Evolutionary conservation across 2,329 filamentous ascomycete species (phyloP).

Genomic region (Verruconis gallopava): DNA sequence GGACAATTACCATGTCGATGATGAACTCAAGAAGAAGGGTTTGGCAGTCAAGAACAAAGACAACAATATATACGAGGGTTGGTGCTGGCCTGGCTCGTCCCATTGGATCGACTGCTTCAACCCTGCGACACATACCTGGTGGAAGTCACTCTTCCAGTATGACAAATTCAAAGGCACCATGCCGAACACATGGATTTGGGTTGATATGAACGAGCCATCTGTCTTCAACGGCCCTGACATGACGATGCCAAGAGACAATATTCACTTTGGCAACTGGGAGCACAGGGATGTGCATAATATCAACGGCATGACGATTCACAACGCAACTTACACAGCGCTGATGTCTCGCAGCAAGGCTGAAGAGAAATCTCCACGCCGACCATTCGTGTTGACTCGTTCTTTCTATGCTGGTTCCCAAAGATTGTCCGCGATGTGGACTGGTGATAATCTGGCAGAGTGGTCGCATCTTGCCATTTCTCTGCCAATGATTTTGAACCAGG

Average conservation of each 20-base stretch:
- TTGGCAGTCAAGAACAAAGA: constrained; percentile 85
- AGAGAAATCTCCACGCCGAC: constrained; percentile 55
- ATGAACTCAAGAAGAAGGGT: constrained; percentile 72
- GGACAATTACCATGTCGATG: constrained; percentile 59
- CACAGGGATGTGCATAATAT: constrained; percentile 94
- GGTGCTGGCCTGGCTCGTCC: constrained; percentile 97
- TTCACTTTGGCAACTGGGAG: constrained; percentile 86
- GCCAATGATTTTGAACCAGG: constrained; percentile 87
- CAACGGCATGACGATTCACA: constrained; percentile 89
- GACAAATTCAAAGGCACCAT: constrained; percentile 75
- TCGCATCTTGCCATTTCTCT: constrained; percentile 77
- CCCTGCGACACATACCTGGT: constrained; percentile 83
- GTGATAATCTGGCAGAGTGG: constrained; percentile 93
- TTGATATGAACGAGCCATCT: constrained; percentile 99
- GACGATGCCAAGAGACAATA: constrained; percentile 97
- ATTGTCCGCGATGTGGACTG: constrained; percentile 94
- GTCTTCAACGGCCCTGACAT: constrained; percentile 98
- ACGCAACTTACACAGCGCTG: constrained; percentile 80
- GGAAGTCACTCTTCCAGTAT: constrained; percentile 79
- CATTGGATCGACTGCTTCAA: constrained; percentile 97
- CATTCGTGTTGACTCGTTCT: constrained; percentile 84
- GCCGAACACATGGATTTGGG: constrained; percentile 89
- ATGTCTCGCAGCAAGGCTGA: constrained; percentile 67
- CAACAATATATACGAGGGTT: constrained; percentile 77
- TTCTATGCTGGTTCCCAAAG: constrained; percentile 89